Evolutionary conservation across 257 asterid genomes (phyloP).

Genomic region (Leonotis leonurus): DNA sequence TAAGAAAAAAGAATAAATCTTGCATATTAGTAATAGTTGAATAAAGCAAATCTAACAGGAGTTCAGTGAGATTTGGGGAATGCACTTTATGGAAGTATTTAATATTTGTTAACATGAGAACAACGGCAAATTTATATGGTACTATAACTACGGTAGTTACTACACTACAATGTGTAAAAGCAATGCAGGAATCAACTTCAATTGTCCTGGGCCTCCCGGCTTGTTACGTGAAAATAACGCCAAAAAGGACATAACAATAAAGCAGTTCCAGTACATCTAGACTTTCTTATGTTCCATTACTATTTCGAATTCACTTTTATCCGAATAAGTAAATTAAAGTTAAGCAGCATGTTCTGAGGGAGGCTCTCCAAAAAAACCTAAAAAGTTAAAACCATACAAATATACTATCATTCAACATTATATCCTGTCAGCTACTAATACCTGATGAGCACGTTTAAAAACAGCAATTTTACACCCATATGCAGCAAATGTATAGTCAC

Average conservation of each 20-base stretch:
- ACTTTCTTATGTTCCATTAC: not conserved
- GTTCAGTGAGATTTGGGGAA: not conserved
- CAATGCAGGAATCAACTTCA: too few species aligned
- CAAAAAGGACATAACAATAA: not conserved
- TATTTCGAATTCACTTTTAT: not conserved
- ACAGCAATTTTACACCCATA: conserved; percentile 40
- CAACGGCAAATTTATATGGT: too few species aligned
- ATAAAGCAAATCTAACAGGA: not conserved
- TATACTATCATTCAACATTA: not conserved
- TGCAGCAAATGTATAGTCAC: conserved; percentile 89
- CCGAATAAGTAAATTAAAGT: not conserved
- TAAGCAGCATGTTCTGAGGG: not conserved
- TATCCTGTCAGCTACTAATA: not conserved
- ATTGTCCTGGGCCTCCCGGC: too few species aligned
- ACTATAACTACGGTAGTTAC: not conserved
- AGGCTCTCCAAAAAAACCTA: not conserved
- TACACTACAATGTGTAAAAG: not conserved
- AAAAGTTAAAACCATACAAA: not conserved
- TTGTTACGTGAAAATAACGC: not conserved
- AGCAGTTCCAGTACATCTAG: not conserved
- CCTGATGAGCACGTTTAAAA: conserved; percentile 16
- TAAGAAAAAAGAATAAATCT: not conserved
- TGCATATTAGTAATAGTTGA: not conserved
- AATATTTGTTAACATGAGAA: not conserved
- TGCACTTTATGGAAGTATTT: not conserved